phyloP scores from a whole-genome alignment of 2,329 filamentous ascomycete species.

The Ascochyta rabiei region DNA sequence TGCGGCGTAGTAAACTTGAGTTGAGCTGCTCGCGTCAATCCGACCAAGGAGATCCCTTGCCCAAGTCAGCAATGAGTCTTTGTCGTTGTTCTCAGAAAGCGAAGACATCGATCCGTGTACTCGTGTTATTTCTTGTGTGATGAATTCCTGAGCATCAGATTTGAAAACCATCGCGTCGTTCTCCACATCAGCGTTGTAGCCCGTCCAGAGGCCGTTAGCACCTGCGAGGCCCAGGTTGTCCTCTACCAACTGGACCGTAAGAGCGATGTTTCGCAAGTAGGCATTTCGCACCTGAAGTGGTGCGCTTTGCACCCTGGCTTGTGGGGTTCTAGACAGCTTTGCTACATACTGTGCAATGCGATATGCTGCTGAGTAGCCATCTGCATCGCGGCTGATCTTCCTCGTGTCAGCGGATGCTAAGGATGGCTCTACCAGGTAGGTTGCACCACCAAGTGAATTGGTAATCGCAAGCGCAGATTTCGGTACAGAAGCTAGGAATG shows the following conservation, averaged over 20 bases:
- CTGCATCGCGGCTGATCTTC: constrained; percentile 64
- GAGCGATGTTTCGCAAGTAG: constrained; percentile 58
- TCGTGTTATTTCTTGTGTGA: constrained; percentile 52
- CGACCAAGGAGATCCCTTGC: constrained; percentile 32
- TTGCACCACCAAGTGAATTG: constrained; percentile 72
- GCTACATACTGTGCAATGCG: constrained; percentile 76
- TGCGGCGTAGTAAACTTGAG: constrained; percentile 51
- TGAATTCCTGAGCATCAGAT: constrained; percentile 55
- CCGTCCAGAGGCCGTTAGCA: constrained; percentile 60
- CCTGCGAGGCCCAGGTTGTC: constrained; percentile 65
- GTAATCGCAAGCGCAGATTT: constrained; percentile 74
- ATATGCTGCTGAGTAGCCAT: constrained; percentile 73
- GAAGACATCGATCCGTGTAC: constrained; percentile 21
- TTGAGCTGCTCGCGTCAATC: constrained; percentile 27
- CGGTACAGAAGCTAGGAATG: constrained; percentile 60
- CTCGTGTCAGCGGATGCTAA: constrained; percentile 25
- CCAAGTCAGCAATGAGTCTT: constrained; percentile 34
- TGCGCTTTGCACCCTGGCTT: constrained; percentile 45
- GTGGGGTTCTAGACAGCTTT: constrained; percentile 59
- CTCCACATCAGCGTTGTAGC: constrained; percentile 56
- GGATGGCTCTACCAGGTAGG: constrained; percentile 63
- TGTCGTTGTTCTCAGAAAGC: constrained; percentile 21
- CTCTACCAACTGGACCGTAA: constrained; percentile 63
- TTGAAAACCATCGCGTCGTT: constrained; percentile 61
- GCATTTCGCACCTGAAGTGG: constrained; percentile 23